Evolutionary conservation across 768 basidiomycete species (phyloP).

Genomic region (Gautieria morchelliformis): DNA sequence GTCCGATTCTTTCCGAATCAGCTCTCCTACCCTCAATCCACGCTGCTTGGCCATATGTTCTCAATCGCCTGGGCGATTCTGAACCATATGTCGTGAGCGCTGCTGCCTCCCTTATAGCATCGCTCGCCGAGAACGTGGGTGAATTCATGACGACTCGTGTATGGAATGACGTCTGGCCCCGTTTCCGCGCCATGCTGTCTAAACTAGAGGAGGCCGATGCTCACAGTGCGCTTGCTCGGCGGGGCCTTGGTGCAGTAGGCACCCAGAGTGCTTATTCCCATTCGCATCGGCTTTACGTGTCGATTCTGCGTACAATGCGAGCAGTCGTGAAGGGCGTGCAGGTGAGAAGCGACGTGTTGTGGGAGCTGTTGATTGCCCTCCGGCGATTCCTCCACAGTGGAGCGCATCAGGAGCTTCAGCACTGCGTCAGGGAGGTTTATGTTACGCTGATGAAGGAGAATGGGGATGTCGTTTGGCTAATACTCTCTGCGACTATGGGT

Average conservation of each 20-base stretch:
- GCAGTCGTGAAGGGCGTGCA: conserved; percentile 40
- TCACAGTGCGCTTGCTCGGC: conserved; percentile 54
- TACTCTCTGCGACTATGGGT: conserved; percentile 45
- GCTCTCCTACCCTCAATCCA: conserved; percentile 80
- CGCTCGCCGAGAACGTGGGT: conserved; percentile 60
- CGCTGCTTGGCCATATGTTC: conserved; percentile 87
- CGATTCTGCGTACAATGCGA: conserved; percentile 66
- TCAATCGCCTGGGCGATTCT: conserved; percentile 66
- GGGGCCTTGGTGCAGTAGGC: conserved; percentile 40
- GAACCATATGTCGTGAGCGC: conserved; percentile 76
- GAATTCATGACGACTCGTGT: conserved; percentile 78
- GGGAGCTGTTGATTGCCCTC: conserved; percentile 73
- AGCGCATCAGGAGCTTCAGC: conserved; percentile 68
- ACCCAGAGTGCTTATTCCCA: conserved; percentile 69
- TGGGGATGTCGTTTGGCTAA: conserved; percentile 79
- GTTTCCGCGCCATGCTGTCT: conserved; percentile 51
- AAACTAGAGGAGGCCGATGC: conserved; percentile 55
- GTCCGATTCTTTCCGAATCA: conserved; percentile 61
- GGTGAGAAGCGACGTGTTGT: conserved; percentile 40
- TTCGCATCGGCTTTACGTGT: conserved; percentile 71
- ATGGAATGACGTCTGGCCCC: conserved; percentile 93
- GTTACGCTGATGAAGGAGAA: conserved; percentile 48
- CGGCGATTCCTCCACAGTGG: conserved; percentile 63
- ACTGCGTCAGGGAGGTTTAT: conserved; percentile 57
- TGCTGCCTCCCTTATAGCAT: conserved; percentile 64